Evolutionary conservation across 192 early-diverging fungal species (phyloP), one percentile per base, ranked within the genome.

Genomic region (Bifiguratus adelaidae): DNA sequence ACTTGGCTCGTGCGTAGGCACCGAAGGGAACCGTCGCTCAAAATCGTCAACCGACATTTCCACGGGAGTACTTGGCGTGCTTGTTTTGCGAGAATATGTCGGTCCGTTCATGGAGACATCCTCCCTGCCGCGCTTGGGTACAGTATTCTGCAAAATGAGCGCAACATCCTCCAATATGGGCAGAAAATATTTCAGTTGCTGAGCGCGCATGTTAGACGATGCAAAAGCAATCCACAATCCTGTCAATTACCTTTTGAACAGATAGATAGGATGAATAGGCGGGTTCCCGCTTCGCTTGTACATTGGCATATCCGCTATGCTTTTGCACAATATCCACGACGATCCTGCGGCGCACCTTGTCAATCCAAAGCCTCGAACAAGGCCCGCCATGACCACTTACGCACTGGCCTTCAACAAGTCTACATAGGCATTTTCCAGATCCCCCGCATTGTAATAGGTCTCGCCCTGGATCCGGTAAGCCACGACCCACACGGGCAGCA

Each of bases 301-400:
- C 41, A 9, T 64, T 49, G 2, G 52, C 44, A 48, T 61, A 76
- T 7, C 69, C 68, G 18, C 54, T 50, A 40, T 61, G 51, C 4
- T 60, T 54, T 12, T 48, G 52, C 12, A 83, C 44, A 16, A 72
- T 55, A 26, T 74, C 70, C 4, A 64, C 41, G 20, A 74, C 41
- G 21, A 78, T 76, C 21, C 73, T 80, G 27, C 44, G 59, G 15
- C 20, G 12, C 4, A 29, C 7, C 1, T 40, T 33, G 32, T 33
- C 8, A 33, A 33, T 33, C 32, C n/a, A 33, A 9, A n/a, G n/a
- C 8, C 32, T 33, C 8, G 32, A 33, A 8, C 32, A 34, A 34
- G 15, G 1, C 15, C 15, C 11, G 11, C 0, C 11, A 34, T 13
- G 11, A 34, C 32, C 37, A 30, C 30, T 20, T 56, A 65, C 62